These are phyloP conservation scores for Cyanodermella asteris DNA, from an alignment of 2,329 filamentous ascomycete species.

Conservation along the genomic window DNA sequence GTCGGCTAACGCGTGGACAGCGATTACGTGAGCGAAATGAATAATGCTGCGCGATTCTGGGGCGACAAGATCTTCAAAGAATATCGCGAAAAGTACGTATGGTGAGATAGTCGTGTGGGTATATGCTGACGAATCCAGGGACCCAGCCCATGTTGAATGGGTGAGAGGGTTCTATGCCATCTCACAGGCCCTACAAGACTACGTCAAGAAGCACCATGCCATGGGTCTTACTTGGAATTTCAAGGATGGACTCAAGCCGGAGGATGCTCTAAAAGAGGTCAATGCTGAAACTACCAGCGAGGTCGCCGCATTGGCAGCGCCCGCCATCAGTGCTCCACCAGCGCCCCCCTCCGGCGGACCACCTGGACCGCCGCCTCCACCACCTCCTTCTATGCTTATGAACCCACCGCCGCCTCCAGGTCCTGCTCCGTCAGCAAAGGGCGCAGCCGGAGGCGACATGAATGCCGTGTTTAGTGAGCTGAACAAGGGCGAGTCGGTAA, in stretches of 20 bases:
- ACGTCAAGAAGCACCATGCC: slow-evolving; percentile 64
- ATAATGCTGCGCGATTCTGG: slow-evolving; percentile 75
- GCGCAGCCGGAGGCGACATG: slow-evolving; percentile 36
- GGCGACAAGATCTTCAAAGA: slow-evolving; percentile 87
- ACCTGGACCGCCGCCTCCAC: slow-evolving; percentile 27
- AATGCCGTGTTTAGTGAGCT: slow-evolving; percentile 79
- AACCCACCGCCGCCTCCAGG: slow-evolving; percentile 50
- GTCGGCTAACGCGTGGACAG: no score
- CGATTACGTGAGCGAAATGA: slow-evolving; percentile 64
- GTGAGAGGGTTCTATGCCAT: slow-evolving; percentile 81
- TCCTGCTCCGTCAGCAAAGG: slow-evolving; percentile 29
- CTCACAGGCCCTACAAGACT: slow-evolving; percentile 63
- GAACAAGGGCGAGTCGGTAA: slow-evolving; percentile 76
- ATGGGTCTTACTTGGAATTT: slow-evolving; percentile 74
- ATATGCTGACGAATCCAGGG: slow-evolving; percentile 28
- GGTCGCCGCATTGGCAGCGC: slow-evolving; percentile 13
- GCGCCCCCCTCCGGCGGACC: slow-evolving; percentile 15
- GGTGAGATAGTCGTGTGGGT: neutral
- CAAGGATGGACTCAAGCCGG: slow-evolving; percentile 47
- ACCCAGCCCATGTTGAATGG: slow-evolving; percentile 65
- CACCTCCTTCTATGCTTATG: slow-evolving; percentile 23
- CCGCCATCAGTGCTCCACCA: slow-evolving; percentile 10
- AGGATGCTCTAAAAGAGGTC: slow-evolving; percentile 42
- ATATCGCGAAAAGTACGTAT: slow-evolving; percentile 53
- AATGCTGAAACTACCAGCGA: slow-evolving; percentile 18